These are phyloP conservation scores for Hericium rajendrae DNA, from an alignment of 768 basidiomycete species.

Conservation along the genomic window DNA sequence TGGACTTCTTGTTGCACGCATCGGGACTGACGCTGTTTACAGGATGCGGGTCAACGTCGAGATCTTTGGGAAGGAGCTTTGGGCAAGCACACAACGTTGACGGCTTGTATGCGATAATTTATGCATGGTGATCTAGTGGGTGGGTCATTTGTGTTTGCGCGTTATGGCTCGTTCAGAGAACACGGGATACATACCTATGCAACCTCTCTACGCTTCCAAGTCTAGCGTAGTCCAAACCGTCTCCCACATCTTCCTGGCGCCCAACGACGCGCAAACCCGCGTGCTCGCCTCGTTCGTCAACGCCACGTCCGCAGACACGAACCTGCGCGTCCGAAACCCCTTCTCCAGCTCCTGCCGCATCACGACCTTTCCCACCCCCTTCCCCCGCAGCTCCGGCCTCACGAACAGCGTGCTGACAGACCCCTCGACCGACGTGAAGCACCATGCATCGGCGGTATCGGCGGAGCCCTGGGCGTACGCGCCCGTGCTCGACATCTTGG, in stretches of 20 bases:
- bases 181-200: no score
- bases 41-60: no score
- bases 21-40: no score
- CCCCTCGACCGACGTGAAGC: slow-evolving; percentile 4
- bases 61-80: no score
- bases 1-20: no score
- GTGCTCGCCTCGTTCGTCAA: neutral
- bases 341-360: slow-evolving; percentile 4
- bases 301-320: neutral
- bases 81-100: no score
- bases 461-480: slow-evolving; percentile 3
- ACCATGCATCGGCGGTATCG: slow-evolving; percentile 2
- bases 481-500: neutral
- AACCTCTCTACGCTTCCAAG: neutral
- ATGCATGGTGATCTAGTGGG: no score
- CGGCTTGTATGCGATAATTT: no score
- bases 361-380: slow-evolving; percentile 2
- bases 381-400: slow-evolving; percentile 2
- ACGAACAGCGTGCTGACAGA: slow-evolving; percentile 6
- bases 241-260: slow-evolving; percentile 1
- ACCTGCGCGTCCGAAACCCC: neutral
- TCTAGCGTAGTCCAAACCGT: neutral
- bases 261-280: neutral
- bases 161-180: no score
- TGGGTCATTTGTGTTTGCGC: no score